phyloP scores from a whole-genome alignment of 2,329 filamentous ascomycete species.

The Niveomyces coronatus region DNA sequence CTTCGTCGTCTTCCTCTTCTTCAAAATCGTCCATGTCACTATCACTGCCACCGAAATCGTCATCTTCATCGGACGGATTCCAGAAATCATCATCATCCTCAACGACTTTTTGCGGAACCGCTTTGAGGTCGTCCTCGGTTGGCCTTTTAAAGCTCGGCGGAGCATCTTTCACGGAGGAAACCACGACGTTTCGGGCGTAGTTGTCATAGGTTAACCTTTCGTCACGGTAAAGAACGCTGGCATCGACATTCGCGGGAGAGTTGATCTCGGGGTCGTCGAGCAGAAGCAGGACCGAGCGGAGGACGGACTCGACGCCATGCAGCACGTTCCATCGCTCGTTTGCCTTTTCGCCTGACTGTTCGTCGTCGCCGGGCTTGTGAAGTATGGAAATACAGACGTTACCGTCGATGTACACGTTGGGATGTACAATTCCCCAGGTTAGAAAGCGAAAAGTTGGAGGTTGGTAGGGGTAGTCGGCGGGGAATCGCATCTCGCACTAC shows the following conservation, averaged over 20 bases:
- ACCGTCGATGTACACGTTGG: slow-evolving; percentile 87
- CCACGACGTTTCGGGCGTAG: slow-evolving; percentile 59
- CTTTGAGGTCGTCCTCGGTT: slow-evolving; percentile 52
- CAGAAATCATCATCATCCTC: slow-evolving; percentile 75
- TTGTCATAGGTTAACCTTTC: slow-evolving; percentile 58
- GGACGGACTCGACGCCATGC: slow-evolving; percentile 87
- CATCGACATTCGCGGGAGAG: slow-evolving; percentile 91
- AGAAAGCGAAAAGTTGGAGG: slow-evolving; percentile 85
- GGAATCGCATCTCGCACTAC: slow-evolving; percentile 76
- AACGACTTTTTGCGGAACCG: slow-evolving; percentile 46
- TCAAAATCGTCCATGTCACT: slow-evolving; percentile 53
- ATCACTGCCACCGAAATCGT: slow-evolving; percentile 69
- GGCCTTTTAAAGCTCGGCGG: slow-evolving; percentile 76
- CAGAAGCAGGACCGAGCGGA: slow-evolving; percentile 83
- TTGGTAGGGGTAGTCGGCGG: slow-evolving; percentile 77
- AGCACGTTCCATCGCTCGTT: slow-evolving; percentile 91
- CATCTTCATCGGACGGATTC: slow-evolving; percentile 64
- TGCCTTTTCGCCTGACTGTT: slow-evolving; percentile 81
- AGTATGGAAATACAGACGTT: slow-evolving; percentile 94
- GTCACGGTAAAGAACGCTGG: slow-evolving; percentile 75
- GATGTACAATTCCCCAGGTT: slow-evolving; percentile 67
- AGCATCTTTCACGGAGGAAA: slow-evolving; percentile 66
- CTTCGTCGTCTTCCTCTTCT: slow-evolving; percentile 46
- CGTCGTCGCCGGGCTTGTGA: slow-evolving; percentile 82
- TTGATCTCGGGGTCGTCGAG: slow-evolving; percentile 90